Base-by-base conservation (phyloP, 2,329 filamentous ascomycete genomes). In the Talaromyces pinophilus region DNA sequence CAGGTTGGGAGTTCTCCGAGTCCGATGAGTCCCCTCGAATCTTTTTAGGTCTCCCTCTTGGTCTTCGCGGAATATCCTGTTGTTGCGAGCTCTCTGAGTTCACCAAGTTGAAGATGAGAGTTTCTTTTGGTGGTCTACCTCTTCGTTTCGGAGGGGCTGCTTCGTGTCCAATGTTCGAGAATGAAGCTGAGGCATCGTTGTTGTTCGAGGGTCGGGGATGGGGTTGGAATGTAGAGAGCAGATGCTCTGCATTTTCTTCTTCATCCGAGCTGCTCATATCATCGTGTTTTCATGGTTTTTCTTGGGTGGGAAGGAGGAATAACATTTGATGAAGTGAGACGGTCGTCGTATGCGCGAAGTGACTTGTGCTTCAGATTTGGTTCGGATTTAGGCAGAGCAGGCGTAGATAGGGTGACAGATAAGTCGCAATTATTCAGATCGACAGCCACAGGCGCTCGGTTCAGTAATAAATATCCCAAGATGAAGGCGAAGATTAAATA, bases 181-280 rank as follows among this genome's bases (percentile, higher is more conserved):
- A 40, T 2, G 30, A 28, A 19, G 30, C n/a, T 28, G 52, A 60
- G 19, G 44, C 11, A 8, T 50, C 19, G n/a, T n/a, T 19, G 15
- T 46, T 54, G 7, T 7, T 22, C 5, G 17, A 17, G n/a, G 38
- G 30, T 2, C 28, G 38, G 1, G 6, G 28, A 25, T 62, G 60
- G 59, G 64, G 67, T 64, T 72, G 70, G 59, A 77, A 77, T 40
- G 70, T 70, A 10, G 71, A 70, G 19, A 77, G 71, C 17, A 77
- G 57, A 10, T 69, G 60, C 63, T 71, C 69, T 48, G 72, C 72
- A 61, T 70, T 69, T 30, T 69, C 66, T 30, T 69, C 66, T 28
- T 72, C 70, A 8, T 75, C 73, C 15, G 71, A 69, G 50, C 65
- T 63, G 48, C 54, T 38, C 65, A 67, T 67, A 44, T 64, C 40